phyloP scores from a whole-genome alignment of 2,329 filamentous ascomycete genomes.

The Penicillium sp. region DNA sequence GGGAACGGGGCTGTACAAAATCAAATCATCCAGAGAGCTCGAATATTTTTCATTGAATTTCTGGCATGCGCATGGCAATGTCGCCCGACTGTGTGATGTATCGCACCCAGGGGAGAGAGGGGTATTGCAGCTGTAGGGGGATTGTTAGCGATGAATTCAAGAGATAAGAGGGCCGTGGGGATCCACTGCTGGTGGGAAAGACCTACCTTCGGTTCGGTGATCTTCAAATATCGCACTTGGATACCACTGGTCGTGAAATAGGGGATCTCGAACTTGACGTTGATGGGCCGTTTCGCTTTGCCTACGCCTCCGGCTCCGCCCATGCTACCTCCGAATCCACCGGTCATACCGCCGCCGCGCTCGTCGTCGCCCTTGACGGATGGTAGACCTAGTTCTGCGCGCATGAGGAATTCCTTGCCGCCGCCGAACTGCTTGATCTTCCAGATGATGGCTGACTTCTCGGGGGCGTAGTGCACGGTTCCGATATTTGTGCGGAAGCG shows the following conservation, averaged over 20 bases:
- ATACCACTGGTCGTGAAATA: constrained; percentile 99
- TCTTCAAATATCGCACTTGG: constrained; percentile 97
- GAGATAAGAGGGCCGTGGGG: background rate
- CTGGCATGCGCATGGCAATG: constrained; percentile 91
- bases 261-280: constrained; percentile 99
- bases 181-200: background rate
- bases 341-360: constrained; percentile 94
- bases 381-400: constrained; percentile 88
- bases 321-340: constrained; percentile 95
- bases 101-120: constrained; percentile 92
- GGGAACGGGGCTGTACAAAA: constrained; percentile 22
- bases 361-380: constrained; percentile 95
- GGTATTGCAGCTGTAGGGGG: constrained; percentile 84
- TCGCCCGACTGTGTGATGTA: constrained; percentile 99
- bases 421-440: constrained; percentile 99
- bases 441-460: constrained; percentile 97
- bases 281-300: constrained; percentile 94
- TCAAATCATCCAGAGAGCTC: constrained; percentile 14
- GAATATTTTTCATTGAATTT: constrained; percentile 63
- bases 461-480: constrained; percentile 93
- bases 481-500: constrained; percentile 97
- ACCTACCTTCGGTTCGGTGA: constrained; percentile 95
- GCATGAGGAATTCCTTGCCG: constrained; percentile 98
- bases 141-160: constrained; percentile 3
- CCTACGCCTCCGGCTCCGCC: constrained; percentile 73